phyloP scores from a whole-genome alignment of 1,139 yeast species.

The Kazachstania sp. region DNA sequence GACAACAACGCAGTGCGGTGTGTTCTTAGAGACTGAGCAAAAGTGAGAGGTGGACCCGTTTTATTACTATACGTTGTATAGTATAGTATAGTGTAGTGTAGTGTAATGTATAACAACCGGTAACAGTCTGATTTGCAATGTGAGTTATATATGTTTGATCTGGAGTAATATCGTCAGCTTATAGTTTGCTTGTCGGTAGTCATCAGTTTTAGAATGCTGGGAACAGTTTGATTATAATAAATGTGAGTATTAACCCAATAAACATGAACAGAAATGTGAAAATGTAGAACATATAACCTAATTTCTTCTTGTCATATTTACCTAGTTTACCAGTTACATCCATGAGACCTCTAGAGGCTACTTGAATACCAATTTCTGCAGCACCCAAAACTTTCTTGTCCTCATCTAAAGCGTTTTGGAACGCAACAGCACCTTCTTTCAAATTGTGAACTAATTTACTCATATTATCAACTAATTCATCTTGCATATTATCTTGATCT shows the following conservation, averaged over 20 bases:
- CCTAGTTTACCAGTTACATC: constrained; percentile 26
- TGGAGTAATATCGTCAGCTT: no score
- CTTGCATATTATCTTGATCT: constrained; percentile 33
- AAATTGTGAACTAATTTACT: constrained; percentile 31
- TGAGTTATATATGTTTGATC: neutral
- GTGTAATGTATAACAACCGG: neutral
- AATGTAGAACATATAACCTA: constrained; percentile 31
- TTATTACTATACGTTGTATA: neutral
- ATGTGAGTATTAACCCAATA: constrained; percentile 28
- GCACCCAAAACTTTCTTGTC: constrained; percentile 34
- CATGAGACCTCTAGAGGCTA: constrained; percentile 31
- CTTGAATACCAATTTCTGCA: constrained; percentile 35
- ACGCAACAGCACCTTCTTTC: constrained; percentile 34
- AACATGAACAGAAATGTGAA: constrained; percentile 25
- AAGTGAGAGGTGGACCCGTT: no score
- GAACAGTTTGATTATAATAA: constrained; percentile 31
- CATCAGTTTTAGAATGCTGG: constrained; percentile 36
- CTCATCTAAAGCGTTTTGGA: constrained; percentile 33
- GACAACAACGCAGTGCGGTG: no score
- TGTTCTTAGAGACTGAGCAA: no score
- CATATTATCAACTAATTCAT: constrained; percentile 33
- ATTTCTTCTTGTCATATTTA: constrained; percentile 28
- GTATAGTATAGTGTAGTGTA: neutral
- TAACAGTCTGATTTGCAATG: neutral
- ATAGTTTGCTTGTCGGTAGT: no score